Conservation (phyloP, 78 protist genomes). For the Bigelowiella natans region DNA sequence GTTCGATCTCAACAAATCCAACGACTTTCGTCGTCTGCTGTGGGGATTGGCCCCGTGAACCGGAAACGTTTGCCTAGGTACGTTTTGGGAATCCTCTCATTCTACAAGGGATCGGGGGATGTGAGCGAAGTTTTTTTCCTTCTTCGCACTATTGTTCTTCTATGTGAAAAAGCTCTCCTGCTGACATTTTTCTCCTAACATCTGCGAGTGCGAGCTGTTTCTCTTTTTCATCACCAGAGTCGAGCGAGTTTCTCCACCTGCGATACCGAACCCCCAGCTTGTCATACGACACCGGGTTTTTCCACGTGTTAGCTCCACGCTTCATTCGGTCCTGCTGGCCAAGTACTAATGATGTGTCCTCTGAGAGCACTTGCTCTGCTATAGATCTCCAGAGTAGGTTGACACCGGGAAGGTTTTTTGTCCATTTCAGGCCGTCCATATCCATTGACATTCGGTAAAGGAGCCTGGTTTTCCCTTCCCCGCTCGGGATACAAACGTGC, state of each 20-base stretch:
- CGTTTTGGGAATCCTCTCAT: too few relatives aligned
- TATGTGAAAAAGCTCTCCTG: not conserved
- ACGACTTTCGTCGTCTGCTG: too few relatives aligned
- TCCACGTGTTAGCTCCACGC: not conserved
- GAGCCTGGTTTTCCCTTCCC: not conserved
- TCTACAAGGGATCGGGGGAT: too few relatives aligned
- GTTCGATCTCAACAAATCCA: too few relatives aligned
- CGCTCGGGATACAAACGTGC: not conserved
- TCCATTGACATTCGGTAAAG: not conserved
- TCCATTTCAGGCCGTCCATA: not conserved
- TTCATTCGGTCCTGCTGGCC: not conserved
- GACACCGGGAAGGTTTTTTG: not conserved
- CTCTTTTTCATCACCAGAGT: not conserved
- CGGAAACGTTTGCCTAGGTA: too few relatives aligned
- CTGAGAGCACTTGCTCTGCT: not conserved
- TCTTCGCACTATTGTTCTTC: not conserved
- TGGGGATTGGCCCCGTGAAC: too few relatives aligned
- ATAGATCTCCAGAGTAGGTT: not conserved
- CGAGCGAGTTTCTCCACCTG: not conserved
- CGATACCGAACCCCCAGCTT: not conserved
- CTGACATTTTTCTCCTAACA: not conserved
- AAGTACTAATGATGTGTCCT: not conserved
- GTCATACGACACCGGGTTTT: not conserved
- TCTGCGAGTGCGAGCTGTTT: not conserved
- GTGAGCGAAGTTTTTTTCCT: too few relatives aligned